Percentiles rank a stretch among this genome's conserved stretches.
Conservation (phyloP, 148 eudicot species). For the Persicaria maculosa region DNA sequence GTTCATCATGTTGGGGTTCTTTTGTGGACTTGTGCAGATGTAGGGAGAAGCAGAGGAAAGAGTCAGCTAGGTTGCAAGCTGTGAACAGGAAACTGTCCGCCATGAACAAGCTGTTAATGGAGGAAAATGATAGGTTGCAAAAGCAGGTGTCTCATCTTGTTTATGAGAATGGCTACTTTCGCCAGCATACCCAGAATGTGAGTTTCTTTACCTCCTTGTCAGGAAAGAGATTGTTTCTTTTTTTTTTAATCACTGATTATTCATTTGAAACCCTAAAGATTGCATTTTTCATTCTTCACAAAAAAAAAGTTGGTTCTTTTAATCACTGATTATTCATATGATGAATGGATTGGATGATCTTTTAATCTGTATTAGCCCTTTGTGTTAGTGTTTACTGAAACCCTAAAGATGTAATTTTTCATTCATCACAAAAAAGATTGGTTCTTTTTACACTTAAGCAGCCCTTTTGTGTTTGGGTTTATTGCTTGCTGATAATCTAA, state of each 20-base stretch:
- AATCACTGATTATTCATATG: background rate
- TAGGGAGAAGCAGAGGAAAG: conserved; percentile 95
- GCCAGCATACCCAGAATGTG: conserved; percentile 70
- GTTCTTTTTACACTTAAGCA: background rate
- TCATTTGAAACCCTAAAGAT: background rate
- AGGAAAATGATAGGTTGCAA: conserved; percentile 93
- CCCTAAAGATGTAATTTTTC: too few relatives aligned
- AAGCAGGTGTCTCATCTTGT: conserved; percentile 93
- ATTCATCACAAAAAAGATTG: too few relatives aligned
- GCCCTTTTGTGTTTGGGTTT: background rate
- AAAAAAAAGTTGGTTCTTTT: background rate
- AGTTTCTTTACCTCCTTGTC: conserved; percentile 17
- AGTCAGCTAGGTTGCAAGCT: conserved; percentile 81
- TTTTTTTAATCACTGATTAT: background rate
- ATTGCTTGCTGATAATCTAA: background rate
- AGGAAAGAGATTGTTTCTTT: background rate
- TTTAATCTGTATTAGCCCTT: background rate
- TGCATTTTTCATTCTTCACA: background rate
- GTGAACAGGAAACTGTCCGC: conserved; percentile 93
- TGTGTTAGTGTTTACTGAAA: background rate
- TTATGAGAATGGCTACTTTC: conserved; percentile 90
- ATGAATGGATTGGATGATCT: background rate
- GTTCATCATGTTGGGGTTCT: background rate
- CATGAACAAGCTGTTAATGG: conserved; percentile 97
- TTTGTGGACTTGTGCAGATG: conserved; percentile 34